These are phyloP conservation scores for Pseudozyma thailandica DNA, from an alignment of 1,284 basidiomycete genomes.

Conservation along the genomic window DNA sequence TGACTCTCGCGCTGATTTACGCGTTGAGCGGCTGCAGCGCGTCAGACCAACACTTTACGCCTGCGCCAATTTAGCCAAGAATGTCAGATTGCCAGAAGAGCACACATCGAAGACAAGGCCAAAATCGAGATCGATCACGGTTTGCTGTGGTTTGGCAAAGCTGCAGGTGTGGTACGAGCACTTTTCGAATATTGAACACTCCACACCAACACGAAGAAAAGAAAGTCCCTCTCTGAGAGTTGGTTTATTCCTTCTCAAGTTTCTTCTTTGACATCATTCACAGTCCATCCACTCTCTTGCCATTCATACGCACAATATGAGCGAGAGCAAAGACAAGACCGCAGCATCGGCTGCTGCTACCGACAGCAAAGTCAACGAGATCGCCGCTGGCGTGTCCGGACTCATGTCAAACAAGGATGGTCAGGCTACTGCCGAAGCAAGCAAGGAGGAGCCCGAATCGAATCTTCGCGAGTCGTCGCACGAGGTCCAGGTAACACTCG, in stretches of 20 bases:
- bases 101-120: too few species aligned
- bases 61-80: too few species aligned
- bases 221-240: neutral
- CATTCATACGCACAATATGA: slow-evolving; percentile 19
- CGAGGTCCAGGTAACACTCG: slow-evolving; percentile 85
- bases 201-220: slow-evolving; percentile 46
- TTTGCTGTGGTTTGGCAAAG: too few species aligned
- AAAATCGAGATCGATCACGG: too few species aligned
- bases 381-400: slow-evolving; percentile 49
- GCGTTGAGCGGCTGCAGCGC: slow-evolving; percentile 22
- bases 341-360: slow-evolving; percentile 19
- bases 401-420: slow-evolving; percentile 45
- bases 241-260: neutral
- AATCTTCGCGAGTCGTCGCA: slow-evolving; percentile 58
- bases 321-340: slow-evolving; percentile 34
- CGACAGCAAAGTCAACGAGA: slow-evolving; percentile 51
- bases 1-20: slow-evolving; percentile 22
- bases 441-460: slow-evolving; percentile 27
- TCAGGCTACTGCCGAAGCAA: slow-evolving; percentile 1
- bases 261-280: neutral
- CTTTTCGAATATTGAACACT: slow-evolving; percentile 5
- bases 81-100: too few species aligned
- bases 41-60: slow-evolving; percentile 37
- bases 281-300: neutral
- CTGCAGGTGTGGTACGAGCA: too few species aligned